Evolutionary conservation across 208 protist genomes (phyloP).

Genomic region (Trichomonas gallinae): DNA sequence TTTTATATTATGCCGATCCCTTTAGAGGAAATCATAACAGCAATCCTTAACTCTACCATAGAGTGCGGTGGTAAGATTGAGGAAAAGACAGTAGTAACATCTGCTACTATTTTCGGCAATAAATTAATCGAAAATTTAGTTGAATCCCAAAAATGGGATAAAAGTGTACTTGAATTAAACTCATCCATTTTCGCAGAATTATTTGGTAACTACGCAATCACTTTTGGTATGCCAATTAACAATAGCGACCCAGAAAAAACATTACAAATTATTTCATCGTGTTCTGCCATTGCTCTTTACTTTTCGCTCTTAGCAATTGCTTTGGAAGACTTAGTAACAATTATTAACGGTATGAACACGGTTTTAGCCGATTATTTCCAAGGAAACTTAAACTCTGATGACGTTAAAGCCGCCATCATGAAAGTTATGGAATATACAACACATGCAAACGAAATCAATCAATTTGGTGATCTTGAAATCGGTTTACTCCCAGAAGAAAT

Average conservation of each 20-base stretch:
- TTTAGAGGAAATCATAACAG: background rate
- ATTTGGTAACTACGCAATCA: background rate
- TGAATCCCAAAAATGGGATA: background rate
- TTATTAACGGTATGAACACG: background rate
- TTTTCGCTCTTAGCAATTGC: background rate
- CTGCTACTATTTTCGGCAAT: background rate
- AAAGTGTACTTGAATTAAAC: background rate
- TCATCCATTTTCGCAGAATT: background rate
- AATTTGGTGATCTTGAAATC: background rate
- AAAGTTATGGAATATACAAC: background rate
- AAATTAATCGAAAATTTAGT: background rate
- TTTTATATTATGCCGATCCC: background rate
- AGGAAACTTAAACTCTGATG: background rate
- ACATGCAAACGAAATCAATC: background rate
- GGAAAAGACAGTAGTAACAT: background rate
- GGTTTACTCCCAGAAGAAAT: background rate
- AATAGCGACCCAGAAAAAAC: background rate
- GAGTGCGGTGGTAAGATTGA: background rate
- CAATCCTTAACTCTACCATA: background rate
- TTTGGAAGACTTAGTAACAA: background rate
- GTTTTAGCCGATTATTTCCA: background rate
- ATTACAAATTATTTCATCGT: background rate
- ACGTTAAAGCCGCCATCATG: background rate
- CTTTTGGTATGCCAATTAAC: background rate
- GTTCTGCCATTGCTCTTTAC: background rate